phyloP scores from a whole-genome alignment of 495 filamentous ascomycete species.

The Bacidia gigantensis region DNA sequence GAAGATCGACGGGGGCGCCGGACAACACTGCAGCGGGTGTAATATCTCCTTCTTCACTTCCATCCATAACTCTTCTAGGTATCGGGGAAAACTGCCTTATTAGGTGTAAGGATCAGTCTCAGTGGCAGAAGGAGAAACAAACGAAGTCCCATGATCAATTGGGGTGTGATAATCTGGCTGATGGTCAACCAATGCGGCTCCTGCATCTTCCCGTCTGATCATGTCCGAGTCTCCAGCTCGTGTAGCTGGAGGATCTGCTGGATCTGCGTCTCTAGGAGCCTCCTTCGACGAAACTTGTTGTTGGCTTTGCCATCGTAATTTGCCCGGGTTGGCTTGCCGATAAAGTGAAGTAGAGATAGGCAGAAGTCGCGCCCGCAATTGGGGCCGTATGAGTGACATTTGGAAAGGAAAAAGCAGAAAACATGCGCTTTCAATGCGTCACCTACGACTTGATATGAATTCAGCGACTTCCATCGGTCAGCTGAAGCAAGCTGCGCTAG shows the following conservation, averaged over 20 bases:
- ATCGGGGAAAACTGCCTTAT: slow-evolving; percentile 74
- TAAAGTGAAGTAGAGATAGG: slow-evolving; percentile 22
- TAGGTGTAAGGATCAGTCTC: slow-evolving; percentile 17
- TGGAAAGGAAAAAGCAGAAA: background rate
- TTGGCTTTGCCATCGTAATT: slow-evolving; percentile 31
- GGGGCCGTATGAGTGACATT: slow-evolving; percentile 28
- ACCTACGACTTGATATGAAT: background rate
- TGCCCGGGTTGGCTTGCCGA: slow-evolving; percentile 24
- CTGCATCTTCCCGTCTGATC: slow-evolving; percentile 39
- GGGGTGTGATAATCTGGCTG: slow-evolving; percentile 67
- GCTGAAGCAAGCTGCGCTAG: background rate
- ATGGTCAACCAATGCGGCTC: slow-evolving; percentile 43
- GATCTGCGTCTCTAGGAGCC: slow-evolving; percentile 10
- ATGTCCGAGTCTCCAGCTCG: slow-evolving; percentile 22
- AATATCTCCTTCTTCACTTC: slow-evolving; percentile 64
- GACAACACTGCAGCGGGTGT: slow-evolving; percentile 76
- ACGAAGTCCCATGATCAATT: slow-evolving; percentile 74
- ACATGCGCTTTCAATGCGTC: background rate
- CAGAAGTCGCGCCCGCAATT: slow-evolving; percentile 26
- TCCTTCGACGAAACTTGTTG: slow-evolving; percentile 8
- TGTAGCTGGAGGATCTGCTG: slow-evolving; percentile 20
- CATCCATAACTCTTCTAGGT: slow-evolving; percentile 76
- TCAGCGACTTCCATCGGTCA: background rate
- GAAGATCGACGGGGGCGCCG: slow-evolving; percentile 83
- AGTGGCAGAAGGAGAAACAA: slow-evolving; percentile 18